Base-by-base conservation (phyloP, 805 yeast genomes). In the Sugiyamaella qingdaonensis region DNA sequence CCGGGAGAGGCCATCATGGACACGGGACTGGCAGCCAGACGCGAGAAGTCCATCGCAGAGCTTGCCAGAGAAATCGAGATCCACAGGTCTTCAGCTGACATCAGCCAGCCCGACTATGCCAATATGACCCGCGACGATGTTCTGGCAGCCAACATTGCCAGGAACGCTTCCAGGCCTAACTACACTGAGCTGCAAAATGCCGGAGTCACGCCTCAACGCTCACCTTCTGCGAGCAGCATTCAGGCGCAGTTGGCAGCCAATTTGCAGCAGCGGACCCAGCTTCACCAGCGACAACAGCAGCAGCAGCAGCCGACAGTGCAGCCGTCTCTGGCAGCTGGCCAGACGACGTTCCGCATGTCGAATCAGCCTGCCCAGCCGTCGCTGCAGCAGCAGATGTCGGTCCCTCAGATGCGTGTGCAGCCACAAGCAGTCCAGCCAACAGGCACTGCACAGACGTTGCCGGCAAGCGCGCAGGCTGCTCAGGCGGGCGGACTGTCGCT, bases 1-100 rank as follows among this genome's bases (percentile, higher is more conserved):
- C 33, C 44, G 10, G 39, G 19, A 14, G 41, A 44, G 35, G 32
- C 46, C 34, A 19, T 18, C n/a, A n/a, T 34, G 24, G 37, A 34
- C n/a, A 34, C 37, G 16, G 37, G 37, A 34, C n/a, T 34, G 16
- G 16, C 37, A 9, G 4, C 54, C 34, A 43, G 57, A 54, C 57
- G 61, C 41, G 61, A 56, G 50, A 68, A 62, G 56, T 59, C 69
- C 2, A 65, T 65, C 32, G 70, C 70, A 10, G 69, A 66, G 46
- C 57, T 65, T 39, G 70, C 69, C 11, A 58, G 64, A 41, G 68
- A 64, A 51, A 64, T 66, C 27, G 64, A 63, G 21, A 42, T 63
- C 24, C 61, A 62, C 44, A 58, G 55, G 46, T 14, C 37, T 14
- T 33, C 39, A 10, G 45, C 47, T 18, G 44, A 42, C 29, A 14